phyloP scores from a whole-genome alignment of 352 stramenopile genomes.

The Phytophthora sp. region DNA sequence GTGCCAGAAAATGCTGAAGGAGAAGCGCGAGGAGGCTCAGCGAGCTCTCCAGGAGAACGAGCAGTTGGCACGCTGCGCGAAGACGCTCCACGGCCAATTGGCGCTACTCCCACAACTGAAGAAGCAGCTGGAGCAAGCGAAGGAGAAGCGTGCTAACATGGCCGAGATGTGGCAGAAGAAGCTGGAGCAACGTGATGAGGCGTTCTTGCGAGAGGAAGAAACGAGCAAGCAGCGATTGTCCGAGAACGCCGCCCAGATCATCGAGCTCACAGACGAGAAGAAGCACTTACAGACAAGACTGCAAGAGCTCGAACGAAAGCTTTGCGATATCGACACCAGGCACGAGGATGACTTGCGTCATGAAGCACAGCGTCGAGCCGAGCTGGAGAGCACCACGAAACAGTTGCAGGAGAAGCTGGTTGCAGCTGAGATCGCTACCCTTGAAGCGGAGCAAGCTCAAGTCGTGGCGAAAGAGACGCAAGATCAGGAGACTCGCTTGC shows the following conservation, averaged over 20 bases:
- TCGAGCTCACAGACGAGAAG: slow-evolving; percentile 34
- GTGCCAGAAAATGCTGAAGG: slow-evolving; percentile 54
- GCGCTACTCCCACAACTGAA: slow-evolving; percentile 61
- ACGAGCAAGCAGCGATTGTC: slow-evolving; percentile 47
- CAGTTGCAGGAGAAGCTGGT: slow-evolving; percentile 45
- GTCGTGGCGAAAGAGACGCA: slow-evolving; percentile 45
- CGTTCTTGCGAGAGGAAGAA: slow-evolving; percentile 60
- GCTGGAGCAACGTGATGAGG: slow-evolving; percentile 48
- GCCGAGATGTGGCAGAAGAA: slow-evolving; percentile 29
- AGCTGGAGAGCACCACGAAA: slow-evolving; percentile 37
- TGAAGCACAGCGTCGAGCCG: slow-evolving; percentile 29
- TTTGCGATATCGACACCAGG: slow-evolving; percentile 26
- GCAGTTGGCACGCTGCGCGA: slow-evolving; percentile 29
- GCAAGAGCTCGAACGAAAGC: slow-evolving; percentile 33
- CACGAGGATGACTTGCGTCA: slow-evolving; percentile 29
- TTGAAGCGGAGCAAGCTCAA: slow-evolving; percentile 38
- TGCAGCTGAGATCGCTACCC: slow-evolving; percentile 31
- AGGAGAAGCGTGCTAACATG: slow-evolving; percentile 45
- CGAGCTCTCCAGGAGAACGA: slow-evolving; percentile 55
- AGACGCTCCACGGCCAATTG: slow-evolving; percentile 43
- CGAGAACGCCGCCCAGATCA: slow-evolving; percentile 35
- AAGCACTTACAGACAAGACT: slow-evolving; percentile 33
- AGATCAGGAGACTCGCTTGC: slow-evolving; percentile 40
- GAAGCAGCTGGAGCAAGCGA: slow-evolving; percentile 53
- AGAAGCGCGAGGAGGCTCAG: slow-evolving; percentile 62